phyloP scores from a whole-genome alignment of 371 early-diverging fungal genomes.

The Blastocladiella emersonii region DNA sequence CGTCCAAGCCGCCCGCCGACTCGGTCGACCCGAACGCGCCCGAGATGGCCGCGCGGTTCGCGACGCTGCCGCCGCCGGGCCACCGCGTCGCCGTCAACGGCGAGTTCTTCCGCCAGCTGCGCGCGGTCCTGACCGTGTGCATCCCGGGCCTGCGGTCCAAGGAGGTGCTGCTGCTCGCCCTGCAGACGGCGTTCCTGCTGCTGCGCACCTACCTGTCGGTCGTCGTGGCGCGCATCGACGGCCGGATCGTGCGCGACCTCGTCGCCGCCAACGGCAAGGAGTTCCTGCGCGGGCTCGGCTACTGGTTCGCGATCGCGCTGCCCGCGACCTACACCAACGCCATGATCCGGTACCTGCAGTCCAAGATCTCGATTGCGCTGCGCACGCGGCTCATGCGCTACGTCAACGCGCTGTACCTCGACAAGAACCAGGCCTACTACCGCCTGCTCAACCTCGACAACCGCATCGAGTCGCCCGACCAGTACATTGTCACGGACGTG shows the following conservation, averaged over 20 bases:
- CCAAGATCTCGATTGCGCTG: constrained; percentile 73
- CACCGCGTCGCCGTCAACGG: constrained; percentile 41
- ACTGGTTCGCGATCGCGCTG: constrained; percentile 91
- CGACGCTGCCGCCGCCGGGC: neutral
- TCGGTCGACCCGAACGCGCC: too few relatives aligned
- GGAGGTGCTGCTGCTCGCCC: constrained; percentile 56
- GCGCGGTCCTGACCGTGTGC: constrained; percentile 49
- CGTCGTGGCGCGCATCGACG: constrained; percentile 23
- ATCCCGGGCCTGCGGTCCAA: constrained; percentile 59
- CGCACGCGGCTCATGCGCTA: constrained; percentile 66
- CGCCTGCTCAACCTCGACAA: constrained; percentile 67
- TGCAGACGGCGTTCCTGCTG: constrained; percentile 76
- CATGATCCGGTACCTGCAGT: constrained; percentile 46
- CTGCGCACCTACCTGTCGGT: constrained; percentile 83
- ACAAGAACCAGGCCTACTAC: constrained; percentile 54
- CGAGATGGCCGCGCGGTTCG: neutral
- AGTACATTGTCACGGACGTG: constrained; percentile 71
- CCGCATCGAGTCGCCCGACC: constrained; percentile 72
- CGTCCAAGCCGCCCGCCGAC: too few relatives aligned
- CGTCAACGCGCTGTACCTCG: constrained; percentile 57
- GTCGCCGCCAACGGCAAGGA: constrained; percentile 44
- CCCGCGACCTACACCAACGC: constrained; percentile 96
- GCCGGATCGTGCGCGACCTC: constrained; percentile 9
- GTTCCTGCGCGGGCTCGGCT: constrained; percentile 48
- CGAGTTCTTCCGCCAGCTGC: constrained; percentile 51